A percentile compares a stretch with the other conserved stretches of the same genome.
These are phyloP conservation scores for Pyricularia pennisetigena DNA, from an alignment of 2,329 filamentous ascomycete genomes.

Conservation along the genomic window DNA sequence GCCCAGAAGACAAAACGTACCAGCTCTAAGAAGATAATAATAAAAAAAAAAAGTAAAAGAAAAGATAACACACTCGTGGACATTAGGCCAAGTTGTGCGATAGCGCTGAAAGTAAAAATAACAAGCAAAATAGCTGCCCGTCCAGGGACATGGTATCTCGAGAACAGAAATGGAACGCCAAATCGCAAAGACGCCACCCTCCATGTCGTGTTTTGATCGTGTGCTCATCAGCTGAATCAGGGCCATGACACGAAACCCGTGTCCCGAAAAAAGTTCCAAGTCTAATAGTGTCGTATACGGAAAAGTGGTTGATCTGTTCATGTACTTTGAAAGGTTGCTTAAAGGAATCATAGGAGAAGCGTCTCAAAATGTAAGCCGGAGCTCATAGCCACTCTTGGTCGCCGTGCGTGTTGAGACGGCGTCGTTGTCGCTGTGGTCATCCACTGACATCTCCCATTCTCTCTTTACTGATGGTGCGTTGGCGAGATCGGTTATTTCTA, in stretches of 20 bases:
- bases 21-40: background rate
- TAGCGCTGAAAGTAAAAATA: background rate
- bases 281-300: background rate
- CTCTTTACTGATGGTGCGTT: slow-evolving; percentile 31
- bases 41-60: background rate
- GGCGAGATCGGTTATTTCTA: slow-evolving; percentile 47
- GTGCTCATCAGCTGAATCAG: background rate
- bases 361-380: slow-evolving; percentile 36
- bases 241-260: background rate
- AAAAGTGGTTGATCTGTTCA: background rate
- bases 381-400: slow-evolving; percentile 26
- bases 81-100: background rate
- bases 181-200: background rate
- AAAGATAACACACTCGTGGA: background rate
- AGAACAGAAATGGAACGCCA: background rate
- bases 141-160: background rate
- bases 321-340: background rate
- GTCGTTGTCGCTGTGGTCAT: slow-evolving; percentile 29
- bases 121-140: background rate
- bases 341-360: background rate
- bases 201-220: background rate
- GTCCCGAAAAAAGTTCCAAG: background rate
- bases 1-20: background rate
- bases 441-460: slow-evolving; percentile 54
- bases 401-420: slow-evolving; percentile 18